Evolutionary conservation across 164 flowering plant species (phyloP).

Genomic region (Aristolochia contorta): DNA sequence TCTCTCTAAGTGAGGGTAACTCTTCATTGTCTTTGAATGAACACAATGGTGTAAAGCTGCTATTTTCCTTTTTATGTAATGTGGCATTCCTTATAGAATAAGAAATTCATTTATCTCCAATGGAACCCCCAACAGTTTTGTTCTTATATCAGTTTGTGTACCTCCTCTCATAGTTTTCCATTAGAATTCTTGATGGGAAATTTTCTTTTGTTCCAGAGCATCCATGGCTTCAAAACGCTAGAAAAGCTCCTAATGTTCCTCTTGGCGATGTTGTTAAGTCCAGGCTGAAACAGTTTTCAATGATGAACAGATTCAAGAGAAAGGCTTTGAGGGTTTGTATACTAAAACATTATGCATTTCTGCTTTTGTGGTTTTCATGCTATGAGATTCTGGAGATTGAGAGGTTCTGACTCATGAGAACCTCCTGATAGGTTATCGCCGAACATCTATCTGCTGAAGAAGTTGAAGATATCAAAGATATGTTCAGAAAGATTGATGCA

Average conservation of each 20-base stretch:
- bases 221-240: conserved; percentile 89
- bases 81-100: no score
- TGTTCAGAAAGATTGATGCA: conserved; percentile 70
- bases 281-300: conserved; percentile 84
- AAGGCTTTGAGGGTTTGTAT: conserved; percentile 74
- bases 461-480: conserved; percentile 74
- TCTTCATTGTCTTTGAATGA: no score
- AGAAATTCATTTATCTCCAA: no score
- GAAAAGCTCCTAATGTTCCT: conserved; percentile 84
- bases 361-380: background rate
- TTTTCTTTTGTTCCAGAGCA: conserved; percentile 39
- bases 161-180: background rate
- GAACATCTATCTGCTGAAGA: conserved; percentile 77
- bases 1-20: no score
- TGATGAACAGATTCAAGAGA: conserved; percentile 93
- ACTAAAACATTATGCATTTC: background rate
- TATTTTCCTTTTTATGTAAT: no score
- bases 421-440: conserved; percentile 62
- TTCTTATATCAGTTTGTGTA: no score
- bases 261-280: conserved; percentile 91
- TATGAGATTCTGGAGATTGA: background rate
- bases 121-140: no score
- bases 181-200: background rate
- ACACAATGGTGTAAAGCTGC: no score
- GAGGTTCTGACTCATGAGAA: background rate